Percentiles rank a stretch among this genome's conserved stretches.
These are phyloP conservation scores for Panicum miliaceum DNA, from an alignment of 176 grass and related monocot species.

Conservation along the genomic window DNA sequence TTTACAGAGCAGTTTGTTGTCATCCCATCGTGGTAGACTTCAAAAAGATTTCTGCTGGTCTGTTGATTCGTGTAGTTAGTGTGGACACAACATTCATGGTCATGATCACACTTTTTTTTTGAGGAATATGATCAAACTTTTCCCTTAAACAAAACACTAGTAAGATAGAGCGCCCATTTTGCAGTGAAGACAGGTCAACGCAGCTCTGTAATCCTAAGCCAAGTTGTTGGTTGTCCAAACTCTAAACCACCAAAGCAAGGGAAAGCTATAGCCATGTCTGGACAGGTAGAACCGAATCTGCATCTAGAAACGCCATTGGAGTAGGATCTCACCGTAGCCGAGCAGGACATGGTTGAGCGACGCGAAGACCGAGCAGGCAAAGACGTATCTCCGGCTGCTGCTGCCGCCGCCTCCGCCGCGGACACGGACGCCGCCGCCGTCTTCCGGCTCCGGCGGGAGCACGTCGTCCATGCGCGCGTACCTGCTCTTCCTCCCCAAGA, in stretches of 20 bases:
- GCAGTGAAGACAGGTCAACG: neutral
- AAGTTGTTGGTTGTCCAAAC: neutral
- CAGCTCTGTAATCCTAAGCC: neutral
- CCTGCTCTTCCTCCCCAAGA: constrained; percentile 44
- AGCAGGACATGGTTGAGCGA: constrained; percentile 89
- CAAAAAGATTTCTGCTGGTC: too few relatives aligned
- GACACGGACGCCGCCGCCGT: constrained; percentile 15
- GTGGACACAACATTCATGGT: neutral
- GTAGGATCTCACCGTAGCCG: constrained; percentile 70
- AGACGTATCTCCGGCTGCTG: constrained; percentile 63
- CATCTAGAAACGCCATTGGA: constrained; percentile 4
- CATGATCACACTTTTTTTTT: neutral
- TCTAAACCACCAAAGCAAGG: neutral
- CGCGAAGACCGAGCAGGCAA: constrained; percentile 85
- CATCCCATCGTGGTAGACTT: neutral
- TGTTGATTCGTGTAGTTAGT: neutral
- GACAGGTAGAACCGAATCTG: constrained; percentile 14
- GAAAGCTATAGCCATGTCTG: neutral
- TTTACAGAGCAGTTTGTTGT: neutral
- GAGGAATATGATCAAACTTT: neutral
- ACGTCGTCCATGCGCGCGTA: constrained; percentile 60
- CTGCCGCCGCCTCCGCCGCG: constrained; percentile 6
- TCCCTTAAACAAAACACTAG: neutral
- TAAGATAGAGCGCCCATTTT: neutral
- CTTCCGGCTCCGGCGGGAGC: constrained; percentile 40